phyloP scores from a whole-genome alignment of 2,329 filamentous ascomycete species.

The Cadophora sp. region DNA sequence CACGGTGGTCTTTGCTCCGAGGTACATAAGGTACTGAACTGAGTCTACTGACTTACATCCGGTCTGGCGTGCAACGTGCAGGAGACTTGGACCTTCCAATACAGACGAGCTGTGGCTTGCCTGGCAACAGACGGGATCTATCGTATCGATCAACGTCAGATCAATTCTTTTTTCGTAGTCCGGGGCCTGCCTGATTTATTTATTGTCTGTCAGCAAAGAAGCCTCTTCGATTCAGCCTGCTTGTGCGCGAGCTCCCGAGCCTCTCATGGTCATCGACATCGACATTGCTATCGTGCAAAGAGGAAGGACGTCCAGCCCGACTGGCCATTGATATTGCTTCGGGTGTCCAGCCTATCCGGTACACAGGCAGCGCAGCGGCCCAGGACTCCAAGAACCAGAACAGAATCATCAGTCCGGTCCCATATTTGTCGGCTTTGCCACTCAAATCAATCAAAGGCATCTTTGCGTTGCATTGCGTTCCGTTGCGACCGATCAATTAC shows the following conservation, averaged over 20 bases:
- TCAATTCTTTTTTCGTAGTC: slow-evolving; percentile 5
- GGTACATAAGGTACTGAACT: slow-evolving; percentile 8
- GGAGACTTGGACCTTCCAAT: neutral
- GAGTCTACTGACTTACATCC: slow-evolving; percentile 5
- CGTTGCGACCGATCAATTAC: slow-evolving; percentile 4
- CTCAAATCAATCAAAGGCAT: neutral
- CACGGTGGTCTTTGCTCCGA: slow-evolving; percentile 12
- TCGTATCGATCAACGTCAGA: slow-evolving; percentile 4
- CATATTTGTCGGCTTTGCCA: slow-evolving; percentile 8
- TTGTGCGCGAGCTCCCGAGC: slow-evolving; percentile 6
- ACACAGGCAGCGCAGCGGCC: slow-evolving; percentile 7
- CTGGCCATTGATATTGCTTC: slow-evolving; percentile 26
- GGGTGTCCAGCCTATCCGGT: slow-evolving; percentile 27
- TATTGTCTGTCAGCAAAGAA: slow-evolving; percentile 13
- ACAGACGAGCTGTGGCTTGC: slow-evolving; percentile 14
- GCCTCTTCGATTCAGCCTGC: slow-evolving; percentile 16
- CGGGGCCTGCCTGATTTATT: neutral
- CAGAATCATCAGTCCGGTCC: slow-evolving; percentile 5
- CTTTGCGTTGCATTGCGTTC: neutral
- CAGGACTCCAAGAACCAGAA: neutral
- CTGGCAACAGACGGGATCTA: slow-evolving; percentile 5
- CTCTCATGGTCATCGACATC: slow-evolving; percentile 11
- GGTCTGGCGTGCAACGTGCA: slow-evolving; percentile 10
- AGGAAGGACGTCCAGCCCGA: neutral
- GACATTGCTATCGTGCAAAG: slow-evolving; percentile 8